Conservation (phyloP, 345 rosid genomes). For the Linum lewisii region DNA sequence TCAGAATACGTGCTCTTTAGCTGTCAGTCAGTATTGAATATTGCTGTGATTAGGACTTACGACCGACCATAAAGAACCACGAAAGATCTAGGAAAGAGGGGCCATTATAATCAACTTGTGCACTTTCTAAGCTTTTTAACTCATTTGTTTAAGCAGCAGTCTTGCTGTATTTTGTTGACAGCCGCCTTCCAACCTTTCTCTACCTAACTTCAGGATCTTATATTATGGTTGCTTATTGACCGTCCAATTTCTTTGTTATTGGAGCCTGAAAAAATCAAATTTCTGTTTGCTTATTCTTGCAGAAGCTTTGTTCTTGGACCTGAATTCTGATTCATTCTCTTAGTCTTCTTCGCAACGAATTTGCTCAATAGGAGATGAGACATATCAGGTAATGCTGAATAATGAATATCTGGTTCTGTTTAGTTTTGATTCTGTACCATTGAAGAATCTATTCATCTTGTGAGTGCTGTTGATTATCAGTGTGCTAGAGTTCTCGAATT, state of each 20-base stretch:
- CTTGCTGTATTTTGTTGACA: background rate
- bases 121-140: background rate
- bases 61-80: background rate
- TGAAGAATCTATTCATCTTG: constrained; percentile 4
- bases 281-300: constrained; percentile 3
- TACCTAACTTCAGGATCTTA: background rate
- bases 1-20: no score
- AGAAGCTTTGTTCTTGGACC: constrained; percentile 7
- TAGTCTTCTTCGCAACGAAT: background rate
- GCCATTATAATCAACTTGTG: background rate
- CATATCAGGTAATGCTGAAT: constrained; percentile 13
- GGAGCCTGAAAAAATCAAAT: background rate
- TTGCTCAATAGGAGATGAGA: constrained; percentile 14
- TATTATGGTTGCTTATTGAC: background rate
- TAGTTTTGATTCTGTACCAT: background rate
- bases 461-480: constrained; percentile 11
- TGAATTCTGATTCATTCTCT: constrained; percentile 3
- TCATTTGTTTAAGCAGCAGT: background rate
- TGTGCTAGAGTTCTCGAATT: constrained; percentile 19
- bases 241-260: background rate
- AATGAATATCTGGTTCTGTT: background rate
- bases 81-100: background rate
- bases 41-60: background rate
- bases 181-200: background rate
- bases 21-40: no score